Evolutionary conservation across 371 early-diverging fungal species (phyloP).

Genomic region (Sanchytrium tribonematis): DNA sequence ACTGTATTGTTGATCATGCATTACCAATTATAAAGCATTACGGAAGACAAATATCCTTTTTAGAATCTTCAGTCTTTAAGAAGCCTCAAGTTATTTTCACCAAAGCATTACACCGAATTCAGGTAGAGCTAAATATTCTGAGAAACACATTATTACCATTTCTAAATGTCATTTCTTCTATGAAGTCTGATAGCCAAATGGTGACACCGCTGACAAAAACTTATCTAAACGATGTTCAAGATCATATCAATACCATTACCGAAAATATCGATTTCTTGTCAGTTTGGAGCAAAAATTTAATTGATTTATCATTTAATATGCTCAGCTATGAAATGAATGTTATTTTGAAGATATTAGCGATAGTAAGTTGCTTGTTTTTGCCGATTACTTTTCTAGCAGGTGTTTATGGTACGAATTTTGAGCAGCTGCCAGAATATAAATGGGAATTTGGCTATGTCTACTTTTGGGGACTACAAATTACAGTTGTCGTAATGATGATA

Average conservation of each 20-base stretch:
- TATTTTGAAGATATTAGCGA: conserved; percentile 1
- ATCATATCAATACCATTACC: neutral
- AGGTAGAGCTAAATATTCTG: neutral
- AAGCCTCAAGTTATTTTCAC: neutral
- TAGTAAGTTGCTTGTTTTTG: conserved; percentile 3
- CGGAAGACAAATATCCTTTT: neutral
- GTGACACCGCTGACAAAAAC: neutral
- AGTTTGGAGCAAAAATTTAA: neutral
- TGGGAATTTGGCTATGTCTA: conserved; percentile 8
- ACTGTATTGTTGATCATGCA: neutral
- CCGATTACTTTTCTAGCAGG: conserved; percentile 6
- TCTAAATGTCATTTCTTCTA: neutral
- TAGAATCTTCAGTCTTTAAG: neutral
- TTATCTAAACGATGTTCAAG: neutral
- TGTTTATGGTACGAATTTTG: conserved; percentile 15
- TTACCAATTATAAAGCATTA: neutral
- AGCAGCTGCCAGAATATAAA: conserved; percentile 11
- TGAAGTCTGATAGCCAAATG: neutral
- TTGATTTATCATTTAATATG: neutral
- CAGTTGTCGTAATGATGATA: neutral
- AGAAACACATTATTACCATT: neutral
- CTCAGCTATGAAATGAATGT: neutral
- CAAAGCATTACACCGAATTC: neutral
- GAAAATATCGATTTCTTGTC: neutral
- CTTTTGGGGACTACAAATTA: conserved; percentile 11